Evolutionary conservation across 2,329 filamentous ascomycete genomes (phyloP).

Genomic region (Spiromastix sp.): DNA sequence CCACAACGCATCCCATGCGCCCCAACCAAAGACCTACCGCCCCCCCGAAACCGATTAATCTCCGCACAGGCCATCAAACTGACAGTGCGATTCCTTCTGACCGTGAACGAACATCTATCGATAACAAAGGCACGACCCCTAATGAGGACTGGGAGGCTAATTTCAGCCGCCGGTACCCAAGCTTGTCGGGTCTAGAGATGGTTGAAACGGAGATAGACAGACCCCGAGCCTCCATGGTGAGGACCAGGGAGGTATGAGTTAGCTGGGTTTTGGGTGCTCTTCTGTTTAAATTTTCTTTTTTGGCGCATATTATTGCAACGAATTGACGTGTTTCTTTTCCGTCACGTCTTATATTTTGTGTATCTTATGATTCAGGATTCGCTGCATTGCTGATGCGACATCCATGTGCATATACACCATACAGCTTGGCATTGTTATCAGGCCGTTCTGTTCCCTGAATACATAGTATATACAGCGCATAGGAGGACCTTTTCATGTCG

Average conservation of each 20-base stretch:
- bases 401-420: not conserved
- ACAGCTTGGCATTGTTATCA: too few species aligned
- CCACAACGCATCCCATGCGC: not conserved
- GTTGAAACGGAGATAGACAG: slow-evolving; percentile 57
- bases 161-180: slow-evolving; percentile 81
- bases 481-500: too few species aligned
- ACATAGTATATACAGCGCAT: too few species aligned
- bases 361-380: not conserved
- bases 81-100: slow-evolving; percentile 15
- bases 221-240: slow-evolving; percentile 25
- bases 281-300: not conserved
- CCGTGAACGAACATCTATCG: slow-evolving; percentile 8
- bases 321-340: not conserved
- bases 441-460: too few species aligned
- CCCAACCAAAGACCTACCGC: slow-evolving; percentile 36
- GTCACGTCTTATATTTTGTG: not conserved
- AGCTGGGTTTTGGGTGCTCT: too few species aligned
- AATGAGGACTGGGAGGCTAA: slow-evolving; percentile 55
- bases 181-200: slow-evolving; percentile 75
- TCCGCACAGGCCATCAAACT: slow-evolving; percentile 37
- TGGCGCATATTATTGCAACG: not conserved
- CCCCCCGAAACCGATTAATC: slow-evolving; percentile 51
- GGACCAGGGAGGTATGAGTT: slow-evolving; percentile 33
- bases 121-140: not conserved
- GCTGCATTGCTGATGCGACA: not conserved